phyloP scores from a whole-genome alignment of 257 asterid genomes.

The Solanum piurae region DNA sequence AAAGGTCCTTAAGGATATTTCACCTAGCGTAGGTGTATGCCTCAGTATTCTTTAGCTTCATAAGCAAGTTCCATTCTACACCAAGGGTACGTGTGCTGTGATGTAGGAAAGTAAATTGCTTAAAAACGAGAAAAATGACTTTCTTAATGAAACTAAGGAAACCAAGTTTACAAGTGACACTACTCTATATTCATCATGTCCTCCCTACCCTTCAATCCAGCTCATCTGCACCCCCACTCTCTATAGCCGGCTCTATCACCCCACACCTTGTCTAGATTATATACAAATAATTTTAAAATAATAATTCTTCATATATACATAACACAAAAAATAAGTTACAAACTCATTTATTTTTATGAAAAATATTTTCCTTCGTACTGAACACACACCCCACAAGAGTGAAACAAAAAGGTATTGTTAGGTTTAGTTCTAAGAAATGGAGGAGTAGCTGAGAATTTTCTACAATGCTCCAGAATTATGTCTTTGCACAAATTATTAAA shows the following conservation, averaged over 20 bases:
- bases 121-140: neutral
- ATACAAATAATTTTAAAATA: too few relatives aligned
- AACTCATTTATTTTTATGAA: too few relatives aligned
- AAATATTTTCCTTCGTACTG: too few relatives aligned
- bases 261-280: too few relatives aligned
- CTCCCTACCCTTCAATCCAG: neutral
- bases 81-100: neutral
- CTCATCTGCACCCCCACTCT: neutral
- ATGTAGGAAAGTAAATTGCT: neutral
- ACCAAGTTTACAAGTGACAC: neutral
- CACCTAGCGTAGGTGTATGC: neutral
- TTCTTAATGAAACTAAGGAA: too few relatives aligned
- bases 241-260: neutral
- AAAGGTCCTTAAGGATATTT: neutral
- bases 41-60: neutral
- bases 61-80: neutral
- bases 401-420: neutral
- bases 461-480: neutral
- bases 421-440: neutral
- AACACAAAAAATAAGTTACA: accelerated
- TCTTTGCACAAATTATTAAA: neutral
- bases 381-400: too few relatives aligned
- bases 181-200: neutral
- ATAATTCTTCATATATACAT: too few relatives aligned
- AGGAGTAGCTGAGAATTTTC: neutral